Evolutionary conservation across 352 stramenopile species (phyloP), one percentile per base, ranked within the genome.

Genomic region (Thalassiosira hispida): DNA sequence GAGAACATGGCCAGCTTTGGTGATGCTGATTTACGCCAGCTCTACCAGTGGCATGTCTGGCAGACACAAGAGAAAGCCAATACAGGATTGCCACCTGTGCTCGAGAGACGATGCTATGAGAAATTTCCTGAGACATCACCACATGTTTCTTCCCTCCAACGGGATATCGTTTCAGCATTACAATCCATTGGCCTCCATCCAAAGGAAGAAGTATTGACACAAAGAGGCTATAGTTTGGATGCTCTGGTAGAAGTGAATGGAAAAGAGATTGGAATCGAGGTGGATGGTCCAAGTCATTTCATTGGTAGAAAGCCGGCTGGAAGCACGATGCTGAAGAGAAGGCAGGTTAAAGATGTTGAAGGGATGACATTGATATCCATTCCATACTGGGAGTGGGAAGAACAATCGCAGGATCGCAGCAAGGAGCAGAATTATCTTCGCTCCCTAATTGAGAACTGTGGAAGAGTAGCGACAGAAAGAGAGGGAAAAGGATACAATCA

Each of bases 41-140:
- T 73, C 18, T 46, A 73, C 38, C 47, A 73, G 25, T 73, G 64
- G 64, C 27, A 60, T 18, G 47, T 73, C n/a, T 73, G 64, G 64
- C 23, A 53, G 33, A 40, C 52, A 18, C 47, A 73, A 20, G 12
- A 38, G 31, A 38, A 60, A 11, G 6, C n/a, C 6, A 14, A 42
- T 40, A 20, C 11, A 4, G 38, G n/a, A 18, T 38, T 73, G 25
- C 64, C 35, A 23, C 38, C 9, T 12, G 42, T 6, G 12, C 29
- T 73, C 49, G 14, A 62, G 42, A n/a, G 59, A 23, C 35, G 8
- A 56, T 73, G 64, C 64, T 44, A 64, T 27, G 49, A 62, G 14
- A 49, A 25, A 62, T 73, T 57, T 18, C n/a, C n/a, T n/a, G n/a
- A n/a, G n/a, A 25, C 38, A 18, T 66, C 9, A 33, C 0, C 40